Evolutionary conservation across 768 basidiomycete species (phyloP).

Genomic region (Lentinula boryana): DNA sequence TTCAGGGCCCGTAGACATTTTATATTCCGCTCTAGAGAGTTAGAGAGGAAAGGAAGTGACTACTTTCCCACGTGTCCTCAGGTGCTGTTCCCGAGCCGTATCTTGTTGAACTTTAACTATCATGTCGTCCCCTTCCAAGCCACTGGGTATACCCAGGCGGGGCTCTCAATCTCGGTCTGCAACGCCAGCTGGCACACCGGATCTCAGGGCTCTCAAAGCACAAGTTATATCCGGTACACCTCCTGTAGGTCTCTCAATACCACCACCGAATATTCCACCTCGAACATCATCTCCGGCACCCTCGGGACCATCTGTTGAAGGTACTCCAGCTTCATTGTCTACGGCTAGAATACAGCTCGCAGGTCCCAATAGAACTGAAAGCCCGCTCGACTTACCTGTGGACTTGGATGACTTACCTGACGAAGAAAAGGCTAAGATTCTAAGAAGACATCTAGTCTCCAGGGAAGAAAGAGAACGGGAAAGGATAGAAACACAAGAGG

Average conservation of each 20-base stretch:
- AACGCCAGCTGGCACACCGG: slow-evolving; percentile 54
- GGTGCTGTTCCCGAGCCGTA: not conserved
- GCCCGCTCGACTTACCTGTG: slow-evolving; percentile 18
- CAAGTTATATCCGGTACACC: slow-evolving; percentile 51
- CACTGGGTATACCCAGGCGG: slow-evolving; percentile 41
- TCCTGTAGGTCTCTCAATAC: slow-evolving; percentile 38
- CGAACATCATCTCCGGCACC: slow-evolving; percentile 11
- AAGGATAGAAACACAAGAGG: not conserved
- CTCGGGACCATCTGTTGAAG: slow-evolving; percentile 10
- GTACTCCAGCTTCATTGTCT: slow-evolving; percentile 13
- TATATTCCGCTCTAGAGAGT: too few species aligned
- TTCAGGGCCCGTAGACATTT: too few species aligned
- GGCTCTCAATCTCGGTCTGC: slow-evolving; percentile 19
- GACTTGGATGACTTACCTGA: slow-evolving; percentile 63
- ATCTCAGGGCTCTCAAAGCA: slow-evolving; percentile 57
- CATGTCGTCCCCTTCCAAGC: slow-evolving; percentile 55
- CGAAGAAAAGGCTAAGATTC: slow-evolving; percentile 78
- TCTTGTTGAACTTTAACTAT: slow-evolving; percentile 10
- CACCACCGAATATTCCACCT: slow-evolving; percentile 50
- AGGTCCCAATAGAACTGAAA: slow-evolving; percentile 27
- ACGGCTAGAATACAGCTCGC: slow-evolving; percentile 25
- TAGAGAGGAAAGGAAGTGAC: not conserved
- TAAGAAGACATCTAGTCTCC: slow-evolving; percentile 76
- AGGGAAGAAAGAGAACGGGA: slow-evolving; percentile 42
- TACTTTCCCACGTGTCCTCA: not conserved